These are phyloP conservation scores for Trichoderma asperelloides DNA, from an alignment of 495 filamentous ascomycete species.

Conservation along the genomic window DNA sequence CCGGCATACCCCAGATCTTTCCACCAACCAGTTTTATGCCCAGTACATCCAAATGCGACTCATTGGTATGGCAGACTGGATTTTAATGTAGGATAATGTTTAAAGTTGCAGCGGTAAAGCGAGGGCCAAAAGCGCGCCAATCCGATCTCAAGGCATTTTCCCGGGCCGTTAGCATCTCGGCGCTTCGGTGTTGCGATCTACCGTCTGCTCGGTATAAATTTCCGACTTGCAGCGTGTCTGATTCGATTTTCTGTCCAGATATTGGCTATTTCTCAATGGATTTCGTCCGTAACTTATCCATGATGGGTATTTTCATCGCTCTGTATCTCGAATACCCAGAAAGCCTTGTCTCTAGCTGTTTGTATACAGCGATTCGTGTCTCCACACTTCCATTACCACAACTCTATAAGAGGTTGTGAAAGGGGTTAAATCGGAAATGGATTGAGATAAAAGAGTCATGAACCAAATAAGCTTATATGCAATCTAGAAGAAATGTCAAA, in stretches of 20 bases:
- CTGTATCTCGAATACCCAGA: too few relatives aligned
- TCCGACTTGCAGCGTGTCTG: neutral
- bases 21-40: neutral
- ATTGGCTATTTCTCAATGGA: neutral
- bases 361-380: too few relatives aligned
- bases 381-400: too few relatives aligned
- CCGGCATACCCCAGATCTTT: neutral
- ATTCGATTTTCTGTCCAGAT: neutral
- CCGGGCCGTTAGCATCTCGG: neutral
- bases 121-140: neutral
- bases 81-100: neutral
- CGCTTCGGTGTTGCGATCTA: neutral
- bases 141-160: neutral
- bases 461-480: too few relatives aligned
- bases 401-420: too few relatives aligned
- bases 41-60: neutral
- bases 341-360: too few relatives aligned
- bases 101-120: neutral
- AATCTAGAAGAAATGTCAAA: too few relatives aligned
- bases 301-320: too few relatives aligned
- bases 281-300: too few relatives aligned
- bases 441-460: too few relatives aligned
- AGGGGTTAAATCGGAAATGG: too few relatives aligned
- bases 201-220: neutral
- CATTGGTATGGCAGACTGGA: neutral